Percentiles rank a stretch among this genome's conserved stretches.
These are phyloP conservation scores for Singerocomus inundabilis DNA, from an alignment of 1,284 basidiomycete genomes.

Conservation along the genomic window DNA sequence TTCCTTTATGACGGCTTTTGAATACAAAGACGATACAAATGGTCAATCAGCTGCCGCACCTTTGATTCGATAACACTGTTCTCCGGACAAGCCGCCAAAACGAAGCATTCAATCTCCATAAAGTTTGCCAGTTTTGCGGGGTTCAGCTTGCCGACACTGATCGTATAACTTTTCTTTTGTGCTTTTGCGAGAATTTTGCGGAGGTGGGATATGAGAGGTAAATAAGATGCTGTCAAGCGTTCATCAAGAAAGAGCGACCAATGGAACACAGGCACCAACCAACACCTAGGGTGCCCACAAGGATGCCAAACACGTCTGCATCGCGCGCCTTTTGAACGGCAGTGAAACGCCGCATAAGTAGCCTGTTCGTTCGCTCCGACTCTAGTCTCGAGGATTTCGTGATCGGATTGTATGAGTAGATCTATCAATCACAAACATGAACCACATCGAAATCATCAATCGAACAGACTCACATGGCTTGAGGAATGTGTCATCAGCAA, in stretches of 20 bases:
- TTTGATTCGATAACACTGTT: conserved; percentile 88
- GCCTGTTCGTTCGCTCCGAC: conserved; percentile 68
- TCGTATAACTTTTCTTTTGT: conserved; percentile 90
- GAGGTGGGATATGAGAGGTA: conserved; percentile 78
- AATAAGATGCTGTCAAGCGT: conserved; percentile 62
- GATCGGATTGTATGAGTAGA: conserved; percentile 76
- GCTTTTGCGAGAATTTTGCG: conserved; percentile 62
- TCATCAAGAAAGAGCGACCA: neutral
- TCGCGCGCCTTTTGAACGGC: conserved; percentile 87
- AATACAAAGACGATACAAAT: neutral
- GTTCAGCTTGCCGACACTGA: conserved; percentile 94
- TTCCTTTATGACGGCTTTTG: conserved; percentile 51
- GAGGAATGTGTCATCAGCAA: conserved; percentile 75
- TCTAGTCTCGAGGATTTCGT: conserved; percentile 51
- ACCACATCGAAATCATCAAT: neutral
- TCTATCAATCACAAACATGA: conserved; percentile 37
- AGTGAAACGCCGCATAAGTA: conserved; percentile 92
- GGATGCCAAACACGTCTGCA: conserved; percentile 92
- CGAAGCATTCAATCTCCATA: conserved; percentile 94
- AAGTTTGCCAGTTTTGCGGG: conserved; percentile 97
- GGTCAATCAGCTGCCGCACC: conserved; percentile 37
- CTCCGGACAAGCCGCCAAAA: conserved; percentile 93
- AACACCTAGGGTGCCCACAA: conserved; percentile 93
- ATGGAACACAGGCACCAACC: conserved; percentile 44
- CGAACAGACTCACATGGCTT: conserved; percentile 31